A percentile compares a stretch with the other conserved stretches of the same genome.
Conservation (phyloP, 2,329 filamentous ascomycete genomes). For the Penicillium vulpinum region DNA sequence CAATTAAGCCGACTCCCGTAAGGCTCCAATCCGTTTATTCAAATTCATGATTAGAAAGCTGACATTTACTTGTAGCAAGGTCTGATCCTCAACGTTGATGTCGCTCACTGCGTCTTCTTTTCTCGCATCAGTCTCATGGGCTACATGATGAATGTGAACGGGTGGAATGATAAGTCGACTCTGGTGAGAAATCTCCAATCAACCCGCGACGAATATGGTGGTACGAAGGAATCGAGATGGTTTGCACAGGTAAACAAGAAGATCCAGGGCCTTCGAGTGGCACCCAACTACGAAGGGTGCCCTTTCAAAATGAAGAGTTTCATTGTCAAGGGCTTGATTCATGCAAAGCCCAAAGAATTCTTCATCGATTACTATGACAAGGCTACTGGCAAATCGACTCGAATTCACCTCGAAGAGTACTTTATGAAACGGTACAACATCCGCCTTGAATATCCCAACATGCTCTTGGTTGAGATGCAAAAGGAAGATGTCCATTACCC, state of each 20-base stretch:
- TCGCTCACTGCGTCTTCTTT: constrained; percentile 92
- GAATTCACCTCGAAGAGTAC: constrained; percentile 61
- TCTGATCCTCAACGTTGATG: constrained; percentile 83
- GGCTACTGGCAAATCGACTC: constrained; percentile 45
- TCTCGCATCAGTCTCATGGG: constrained; percentile 43
- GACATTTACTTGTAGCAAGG: constrained; percentile 49
- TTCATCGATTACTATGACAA: constrained; percentile 45
- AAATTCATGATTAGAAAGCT: neutral
- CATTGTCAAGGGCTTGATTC: constrained; percentile 53
- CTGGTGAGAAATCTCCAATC: constrained; percentile 29
- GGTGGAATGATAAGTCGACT: constrained; percentile 33
- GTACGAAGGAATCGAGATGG: constrained; percentile 21
- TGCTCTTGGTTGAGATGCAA: constrained; percentile 62
- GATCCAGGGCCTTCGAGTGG: constrained; percentile 41
- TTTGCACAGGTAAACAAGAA: constrained; percentile 14
- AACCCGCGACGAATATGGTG: constrained; percentile 25
- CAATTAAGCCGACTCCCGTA: constrained; percentile 72
- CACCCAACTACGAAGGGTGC: constrained; percentile 38
- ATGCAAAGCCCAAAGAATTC: constrained; percentile 43
- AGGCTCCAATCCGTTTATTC: constrained; percentile 16
- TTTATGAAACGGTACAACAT: constrained; percentile 55
- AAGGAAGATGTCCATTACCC: constrained; percentile 52
- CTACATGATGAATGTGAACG: constrained; percentile 36
- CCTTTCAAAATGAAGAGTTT: constrained; percentile 44
- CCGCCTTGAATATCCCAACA: constrained; percentile 44